Evolutionary conservation across 1,284 basidiomycete genomes (phyloP), one percentile per base, ranked within the genome.

Genomic region (Fomitopsis schrenkii): DNA sequence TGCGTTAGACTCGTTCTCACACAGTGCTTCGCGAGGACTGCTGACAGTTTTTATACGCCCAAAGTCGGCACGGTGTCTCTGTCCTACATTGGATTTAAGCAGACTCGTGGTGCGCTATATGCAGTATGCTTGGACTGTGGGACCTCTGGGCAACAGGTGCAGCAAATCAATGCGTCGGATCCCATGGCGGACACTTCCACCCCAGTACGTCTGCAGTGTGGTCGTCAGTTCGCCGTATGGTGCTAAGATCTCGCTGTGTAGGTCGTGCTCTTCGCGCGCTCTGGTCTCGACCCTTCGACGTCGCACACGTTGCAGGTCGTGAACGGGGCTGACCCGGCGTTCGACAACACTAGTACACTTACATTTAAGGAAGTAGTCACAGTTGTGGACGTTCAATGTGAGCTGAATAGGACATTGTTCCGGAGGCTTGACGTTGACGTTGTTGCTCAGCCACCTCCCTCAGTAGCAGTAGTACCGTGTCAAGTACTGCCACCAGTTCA

Each of bases 351-450:
- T 22, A 72, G 74, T 45, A 60, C 70, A 58, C 63, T 76, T 48
- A 76, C 70, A 6, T 75, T 77, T 44, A 66, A 70, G 35, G 69
- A 69, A 35, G 58, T 76, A 14, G 58, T 66, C 2, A 64, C 73
- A 9, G 65, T 65, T 8, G 58, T 68, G 0, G 62, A 64, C 26
- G 61, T 66, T 48, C 35, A 61, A 19, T 59, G 65, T 64, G 50
- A 40, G 38, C 14, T 26, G 19, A 26, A 45, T 46, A 9, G 44
- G 44, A 15, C 14, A 5, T 52, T 10, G 35, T 5, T 33, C 35
- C 22, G 26, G 38, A 41, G 9, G 7, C 17, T 19, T 9, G 33
- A 33, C 14, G 28, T n/a, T 59, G 4, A 36, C 26, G 14, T 26
- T 17, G 14, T 19, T 50, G 46, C 17, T 40, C 57, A 40, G 33